Base-by-base conservation (phyloP, 371 early-diverging fungal genomes). In the Batkoa obscura region DNA sequence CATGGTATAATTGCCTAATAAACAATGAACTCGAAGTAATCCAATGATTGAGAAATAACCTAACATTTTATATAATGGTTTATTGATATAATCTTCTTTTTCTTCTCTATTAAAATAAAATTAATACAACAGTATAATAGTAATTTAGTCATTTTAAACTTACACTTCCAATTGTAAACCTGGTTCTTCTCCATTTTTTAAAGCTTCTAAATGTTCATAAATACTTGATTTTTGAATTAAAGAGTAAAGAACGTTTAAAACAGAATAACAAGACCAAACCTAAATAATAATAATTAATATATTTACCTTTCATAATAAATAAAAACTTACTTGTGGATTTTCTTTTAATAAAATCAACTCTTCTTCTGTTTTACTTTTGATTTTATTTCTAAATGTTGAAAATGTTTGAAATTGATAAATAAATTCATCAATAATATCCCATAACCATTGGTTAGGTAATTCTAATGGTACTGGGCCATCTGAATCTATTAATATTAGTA, bases 401-500 rank as follows among this genome's bases (percentile, higher is more conserved):
- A 90, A 94, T 46, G 91, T 80, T 74, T 94, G 93, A 84, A 90
- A 94, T 74, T 94, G 95, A 68, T 90, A 94, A 61, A 94, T 91
- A 70, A 94, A 93, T 72, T 94, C 95, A 64, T 94, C 95, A 63
- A 94, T 90, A 63, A 94, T 93, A 71, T 94, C 95, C 94, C 94
- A 94, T 50, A 94, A 75, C 95, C 95, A 94, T 73, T 90, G 90
- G 73, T 88, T 91, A 35, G 95, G 95, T 60, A 94, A 79, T 71
- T 94, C 95, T 50, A 89, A 72, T 43, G 77, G 75, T 37, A 86
- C 79, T 35, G 86, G 88, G 4, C 78, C 80, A 36, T 86, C 83
- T 36, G 85, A 83, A 68, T 86, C 81, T 79, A 53, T 43, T 50
- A 55, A 41, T 48, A 43, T 15, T 9, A 38, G 56, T 47, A 47